Base-by-base conservation (phyloP, 2,329 filamentous ascomycete genomes). In the Pleomassaria siparia region DNA sequence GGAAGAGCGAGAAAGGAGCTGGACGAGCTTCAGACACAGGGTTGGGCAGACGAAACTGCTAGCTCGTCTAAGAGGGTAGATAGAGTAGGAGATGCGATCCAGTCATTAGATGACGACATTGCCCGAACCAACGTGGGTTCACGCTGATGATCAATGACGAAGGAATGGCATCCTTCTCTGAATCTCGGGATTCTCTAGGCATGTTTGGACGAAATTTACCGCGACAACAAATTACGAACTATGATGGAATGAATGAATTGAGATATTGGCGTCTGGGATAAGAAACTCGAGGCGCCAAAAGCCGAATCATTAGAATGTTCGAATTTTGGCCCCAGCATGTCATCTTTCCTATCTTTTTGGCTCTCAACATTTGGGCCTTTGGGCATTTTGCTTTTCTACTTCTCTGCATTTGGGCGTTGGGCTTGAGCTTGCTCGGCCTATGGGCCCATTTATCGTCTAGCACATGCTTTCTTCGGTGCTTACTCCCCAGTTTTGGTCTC, bases 1-100 rank as follows among this genome's bases (percentile, higher is more conserved):
- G 72, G 69, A 73, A 12, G 60, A 63, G 44, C 36, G 62, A 26
- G 49, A 54, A 40, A 49, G 39, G 33, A 62, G 57, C 30, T 60
- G 60, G 60, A 51, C 43, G 12, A 47, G 29, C 28, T 63, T 61
- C 25, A 47, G 50, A 29, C 24, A 30, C 18, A 40, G 44, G 33
- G 49, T 59, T 29, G 49, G 50, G 3, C 43, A 44, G 43, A 50
- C 52, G 20, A 58, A 56, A 43, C 33, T 53, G 22, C 46, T 54
- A 20, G 52, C 49, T 18, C 24, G 50, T 32, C 32, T 57, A 21
- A 53, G 56, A 20, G 29, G 26, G 41, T 12, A 16, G 26, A 20
- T 44, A 29, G 25, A 40, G n/a, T 3, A 39, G 24, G 13, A 18
- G n/a, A 26, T 22, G 6, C 6, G 10, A 16, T 20, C n/a, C 12